These are phyloP conservation scores for sunflower (Helianthus annuus) DNA, from an alignment of 129 eudicot genomes.

Conservation along the genomic window DNA sequence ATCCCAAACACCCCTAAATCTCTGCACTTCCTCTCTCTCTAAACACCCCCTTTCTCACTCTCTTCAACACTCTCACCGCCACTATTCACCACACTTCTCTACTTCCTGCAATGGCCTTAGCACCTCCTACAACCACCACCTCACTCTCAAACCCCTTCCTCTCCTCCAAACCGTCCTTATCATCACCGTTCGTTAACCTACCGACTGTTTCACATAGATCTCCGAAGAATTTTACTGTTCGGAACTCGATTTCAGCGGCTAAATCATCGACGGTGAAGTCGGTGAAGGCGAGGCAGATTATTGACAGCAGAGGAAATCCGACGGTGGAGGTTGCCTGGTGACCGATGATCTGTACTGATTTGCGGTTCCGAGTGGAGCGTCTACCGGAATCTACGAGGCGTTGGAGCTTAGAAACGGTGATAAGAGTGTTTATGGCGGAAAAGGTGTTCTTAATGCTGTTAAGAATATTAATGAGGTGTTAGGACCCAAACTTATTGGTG, in stretches of 20 bases:
- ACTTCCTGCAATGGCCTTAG: slow-evolving; percentile 46
- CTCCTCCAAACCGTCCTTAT: slow-evolving; percentile 50
- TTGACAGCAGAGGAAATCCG: slow-evolving; percentile 96
- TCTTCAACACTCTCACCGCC: slow-evolving; percentile 7
- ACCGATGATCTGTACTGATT: slow-evolving; percentile 73
- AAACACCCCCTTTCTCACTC: too few species aligned
- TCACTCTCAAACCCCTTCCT: slow-evolving; percentile 53
- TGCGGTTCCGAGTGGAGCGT: slow-evolving; percentile 98
- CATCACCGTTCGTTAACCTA: slow-evolving; percentile 20
- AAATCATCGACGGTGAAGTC: slow-evolving; percentile 55
- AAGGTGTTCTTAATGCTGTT: slow-evolving; percentile 90
- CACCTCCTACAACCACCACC: slow-evolving; percentile 32
- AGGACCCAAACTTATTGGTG: slow-evolving; percentile 83
- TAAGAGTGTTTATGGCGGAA: slow-evolving; percentile 80
- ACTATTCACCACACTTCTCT: not conserved
- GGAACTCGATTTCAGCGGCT: slow-evolving; percentile 50
- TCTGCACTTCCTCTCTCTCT: too few species aligned
- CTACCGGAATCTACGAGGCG: slow-evolving; percentile 96
- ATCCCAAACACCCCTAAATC: too few species aligned
- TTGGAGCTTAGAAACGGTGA: slow-evolving; percentile 96
- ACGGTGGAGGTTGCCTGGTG: slow-evolving; percentile 87
- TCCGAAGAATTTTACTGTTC: slow-evolving; percentile 34
- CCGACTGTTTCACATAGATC: slow-evolving; percentile 29
- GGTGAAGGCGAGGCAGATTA: slow-evolving; percentile 89
- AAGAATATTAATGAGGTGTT: slow-evolving; percentile 65